phyloP scores from a whole-genome alignment of 192 early-diverging fungal genomes.

The Phycomyces blakesleeanus region DNA sequence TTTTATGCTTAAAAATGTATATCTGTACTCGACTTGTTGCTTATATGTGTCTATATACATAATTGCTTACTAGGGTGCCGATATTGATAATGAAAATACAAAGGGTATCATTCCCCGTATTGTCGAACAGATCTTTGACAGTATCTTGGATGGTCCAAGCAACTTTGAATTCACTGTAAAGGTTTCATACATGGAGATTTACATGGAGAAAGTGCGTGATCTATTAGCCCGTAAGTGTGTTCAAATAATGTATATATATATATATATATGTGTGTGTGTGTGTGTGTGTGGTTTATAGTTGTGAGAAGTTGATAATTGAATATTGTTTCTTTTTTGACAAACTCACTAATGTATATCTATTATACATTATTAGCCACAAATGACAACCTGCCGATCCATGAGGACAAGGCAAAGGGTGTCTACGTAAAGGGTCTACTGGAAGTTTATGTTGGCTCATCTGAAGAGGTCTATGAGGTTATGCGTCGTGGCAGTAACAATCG shows the following conservation, averaged over 20 bases:
- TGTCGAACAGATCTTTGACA: conserved; percentile 90
- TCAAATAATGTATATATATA: not conserved
- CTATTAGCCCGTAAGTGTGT: conserved; percentile 28
- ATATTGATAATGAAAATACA: conserved; percentile 86
- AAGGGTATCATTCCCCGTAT: conserved; percentile 98
- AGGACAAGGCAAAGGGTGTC: conserved; percentile 94
- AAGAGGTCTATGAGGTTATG: conserved; percentile 98
- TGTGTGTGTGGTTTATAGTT: no score
- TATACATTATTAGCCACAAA: conserved; percentile 54
- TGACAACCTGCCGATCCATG: conserved; percentile 94
- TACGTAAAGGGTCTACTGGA: conserved; percentile 98
- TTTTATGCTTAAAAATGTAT: no score
- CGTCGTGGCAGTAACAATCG: conserved; percentile 83
- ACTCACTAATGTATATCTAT: not conserved
- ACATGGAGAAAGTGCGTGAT: conserved; percentile 99
- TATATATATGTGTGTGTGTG: no score
- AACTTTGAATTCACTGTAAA: conserved; percentile 98
- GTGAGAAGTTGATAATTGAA: no score
- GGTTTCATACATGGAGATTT: conserved; percentile 99
- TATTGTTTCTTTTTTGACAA: no score
- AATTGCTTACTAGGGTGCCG: conserved; percentile 64
- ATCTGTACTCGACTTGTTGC: no score
- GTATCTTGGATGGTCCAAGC: conserved; percentile 85
- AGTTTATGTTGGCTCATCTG: conserved; percentile 92
- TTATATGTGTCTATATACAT: conserved; percentile 20